Base-by-base conservation (phyloP, 345 rosid genomes). In the Eucalyptus grandis region DNA sequence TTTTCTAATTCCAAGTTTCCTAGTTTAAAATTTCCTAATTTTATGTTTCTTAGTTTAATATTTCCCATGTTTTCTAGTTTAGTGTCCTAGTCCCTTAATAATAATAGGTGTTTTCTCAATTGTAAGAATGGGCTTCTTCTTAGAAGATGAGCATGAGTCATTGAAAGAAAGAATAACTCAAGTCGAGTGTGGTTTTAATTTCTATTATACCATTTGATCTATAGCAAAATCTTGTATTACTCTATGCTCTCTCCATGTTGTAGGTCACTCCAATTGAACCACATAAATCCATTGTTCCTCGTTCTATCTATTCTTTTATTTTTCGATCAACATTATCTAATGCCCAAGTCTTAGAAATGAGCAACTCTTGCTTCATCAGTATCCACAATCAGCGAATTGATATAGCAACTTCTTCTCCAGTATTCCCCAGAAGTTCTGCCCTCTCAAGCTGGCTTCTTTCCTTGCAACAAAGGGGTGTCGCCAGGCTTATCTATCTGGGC, bases 191-290 rank as follows among this genome's bases (percentile, higher is more conserved):
- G 83, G 3, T 72, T 19, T 1, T 19, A 19, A 72, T 34, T 11
- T 69, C 4, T 69, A 10, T 10, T 72, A 37, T 9, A 69, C 0
- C 13, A 34, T 10, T 69, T 31, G 6, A 69, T 69, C 7, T 34
- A 69, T 69, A 15, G 11, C 0, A 8, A 3, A 67, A 8, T n/a
- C 2, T 8, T 67, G 34, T 67, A 31, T 34, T 31, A 10, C 3
- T 62, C 0, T 30, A 0, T 62, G 3, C 40, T 31, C 77, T 67
- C 77, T 15, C 40, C 22, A 15, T n/a, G 19, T 4, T 0, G 21
- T 67, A 34, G 3, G 44, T 69, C 44, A 69, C 1, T 34, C 44
- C 4, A 69, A 34, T 0, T 6, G 8, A 34, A 69, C 44, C 2
- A 11, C 26, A 37, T 72, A 2, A 77, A 77, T 77, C 27, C 27